phyloP scores from a whole-genome alignment of 139 green algal species.

The Penium margaritaceum region DNA sequence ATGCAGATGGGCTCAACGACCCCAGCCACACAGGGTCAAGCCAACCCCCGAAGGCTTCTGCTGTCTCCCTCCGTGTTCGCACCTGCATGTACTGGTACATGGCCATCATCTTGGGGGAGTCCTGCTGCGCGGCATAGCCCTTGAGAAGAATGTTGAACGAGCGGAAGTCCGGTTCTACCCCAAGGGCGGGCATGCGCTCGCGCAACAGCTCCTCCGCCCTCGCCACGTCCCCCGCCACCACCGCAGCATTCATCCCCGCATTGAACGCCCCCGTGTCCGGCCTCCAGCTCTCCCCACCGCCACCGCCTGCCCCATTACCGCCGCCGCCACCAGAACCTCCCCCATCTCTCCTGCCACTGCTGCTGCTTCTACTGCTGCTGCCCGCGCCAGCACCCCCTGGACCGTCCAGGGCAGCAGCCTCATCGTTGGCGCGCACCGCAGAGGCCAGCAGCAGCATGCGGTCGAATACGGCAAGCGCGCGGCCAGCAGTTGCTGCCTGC shows the following conservation, averaged over 20 bases:
- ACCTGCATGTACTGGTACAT: no score
- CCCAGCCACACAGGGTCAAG: no score
- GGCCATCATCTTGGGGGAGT: neutral
- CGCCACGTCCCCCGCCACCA: neutral
- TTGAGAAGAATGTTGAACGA: constrained; percentile 24
- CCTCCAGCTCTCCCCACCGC: no score
- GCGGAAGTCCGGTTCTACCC: constrained; percentile 5
- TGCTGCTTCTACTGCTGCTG: neutral
- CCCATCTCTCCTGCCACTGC: neutral
- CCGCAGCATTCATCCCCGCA: constrained; percentile 17
- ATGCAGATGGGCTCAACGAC: no score
- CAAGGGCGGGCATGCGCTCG: constrained; percentile 10
- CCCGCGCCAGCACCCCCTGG: neutral
- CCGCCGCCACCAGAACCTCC: neutral
- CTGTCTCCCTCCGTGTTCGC: no score
- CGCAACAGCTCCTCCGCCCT: neutral
- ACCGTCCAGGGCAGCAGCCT: neutral
- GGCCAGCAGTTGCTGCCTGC: neutral
- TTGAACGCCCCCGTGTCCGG: constrained; percentile 9
- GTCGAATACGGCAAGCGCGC: constrained; percentile 9
- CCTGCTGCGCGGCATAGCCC: no score
- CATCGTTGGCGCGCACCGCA: neutral
- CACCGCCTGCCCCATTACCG: constrained; percentile 6
- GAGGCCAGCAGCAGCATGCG: neutral
- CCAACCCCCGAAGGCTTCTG: no score